Evolutionary conservation across 2,329 filamentous ascomycete genomes (phyloP).

Genomic region (Fusarium sp.): DNA sequence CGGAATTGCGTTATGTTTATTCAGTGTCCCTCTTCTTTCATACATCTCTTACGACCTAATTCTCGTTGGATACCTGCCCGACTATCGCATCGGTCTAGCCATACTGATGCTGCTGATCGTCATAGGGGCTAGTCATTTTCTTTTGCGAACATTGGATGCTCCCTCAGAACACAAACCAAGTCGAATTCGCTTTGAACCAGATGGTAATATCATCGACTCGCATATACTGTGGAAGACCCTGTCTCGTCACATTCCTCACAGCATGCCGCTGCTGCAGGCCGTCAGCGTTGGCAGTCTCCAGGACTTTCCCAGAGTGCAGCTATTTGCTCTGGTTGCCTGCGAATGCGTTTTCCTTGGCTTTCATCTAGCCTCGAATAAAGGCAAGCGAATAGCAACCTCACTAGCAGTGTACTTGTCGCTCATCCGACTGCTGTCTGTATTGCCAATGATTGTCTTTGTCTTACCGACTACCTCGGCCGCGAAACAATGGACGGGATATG

Average conservation of each 20-base stretch:
- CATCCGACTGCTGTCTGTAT: background rate
- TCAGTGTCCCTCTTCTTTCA: background rate
- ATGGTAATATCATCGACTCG: background rate
- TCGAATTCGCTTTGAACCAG: fast-evolving
- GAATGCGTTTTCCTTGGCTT: background rate
- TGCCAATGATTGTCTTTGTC: background rate
- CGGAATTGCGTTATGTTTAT: constrained; percentile 4
- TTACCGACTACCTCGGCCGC: background rate
- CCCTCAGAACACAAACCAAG: background rate
- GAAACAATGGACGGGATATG: background rate
- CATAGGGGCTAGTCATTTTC: background rate
- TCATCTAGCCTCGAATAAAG: background rate
- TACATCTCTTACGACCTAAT: constrained; percentile 9
- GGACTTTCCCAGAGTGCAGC: background rate
- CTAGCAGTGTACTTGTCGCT: background rate
- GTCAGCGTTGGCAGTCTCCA: constrained; percentile 3
- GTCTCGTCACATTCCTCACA: background rate
- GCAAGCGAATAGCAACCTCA: background rate
- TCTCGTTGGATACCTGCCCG: background rate
- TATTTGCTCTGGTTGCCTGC: background rate
- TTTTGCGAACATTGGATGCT: background rate
- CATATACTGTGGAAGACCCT: background rate
- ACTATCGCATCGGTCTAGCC: background rate
- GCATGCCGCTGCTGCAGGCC: background rate
- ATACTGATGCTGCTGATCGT: constrained; percentile 1